Base-by-base conservation (phyloP, 176 grass and related monocot species). In the Triticum timopheevii region DNA sequence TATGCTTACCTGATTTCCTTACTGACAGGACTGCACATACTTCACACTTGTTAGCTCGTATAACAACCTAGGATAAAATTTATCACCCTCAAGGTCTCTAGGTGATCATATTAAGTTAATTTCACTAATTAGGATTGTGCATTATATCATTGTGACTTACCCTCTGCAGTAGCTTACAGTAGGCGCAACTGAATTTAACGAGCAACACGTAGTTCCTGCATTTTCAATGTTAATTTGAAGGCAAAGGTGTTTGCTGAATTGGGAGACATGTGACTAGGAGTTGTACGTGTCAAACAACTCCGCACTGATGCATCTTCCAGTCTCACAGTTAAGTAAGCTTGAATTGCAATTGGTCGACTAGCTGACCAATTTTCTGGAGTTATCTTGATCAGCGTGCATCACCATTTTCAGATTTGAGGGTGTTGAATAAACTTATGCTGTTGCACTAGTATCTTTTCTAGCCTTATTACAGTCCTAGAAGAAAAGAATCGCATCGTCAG, bases 231-330 rank as follows among this genome's bases (percentile, higher is more conserved):
- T 3, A 82, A 88, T 58, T 64, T 83, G 16, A 87, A 89, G 20
- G 75, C 66, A 22, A 89, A 86, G 89, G 91, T 74, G n/a, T 30
- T 86, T 62, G 35, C 33, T 75, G 72, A 88, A 65, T 93, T 82
- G 65, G 82, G 65, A 92, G 72, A 82, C 9, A 89, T 78, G 10
- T 83, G 76, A 59, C 61, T 28, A 91, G 87, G 70, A 76, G 86
- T 31, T 80, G 86, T 95, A 42, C 6, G 7, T 61, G 20, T 22
- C 20, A n/a, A 61, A 8, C 19, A 61, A 20, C 56, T 3, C 8
- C 1, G 8, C 39, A 47, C 45, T 20, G 73, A 90, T 63, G 88
- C 69, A 13, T 83, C 83, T 79, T 44, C 28, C 59, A 10, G 38
- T 63, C 76, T 68, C 5, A 4, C 9, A 0, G 7, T 75, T 85